Evolutionary conservation across 257 asterid genomes (phyloP), one percentile per base, ranked within the genome.

Genomic region (Pogostemon cablin): DNA sequence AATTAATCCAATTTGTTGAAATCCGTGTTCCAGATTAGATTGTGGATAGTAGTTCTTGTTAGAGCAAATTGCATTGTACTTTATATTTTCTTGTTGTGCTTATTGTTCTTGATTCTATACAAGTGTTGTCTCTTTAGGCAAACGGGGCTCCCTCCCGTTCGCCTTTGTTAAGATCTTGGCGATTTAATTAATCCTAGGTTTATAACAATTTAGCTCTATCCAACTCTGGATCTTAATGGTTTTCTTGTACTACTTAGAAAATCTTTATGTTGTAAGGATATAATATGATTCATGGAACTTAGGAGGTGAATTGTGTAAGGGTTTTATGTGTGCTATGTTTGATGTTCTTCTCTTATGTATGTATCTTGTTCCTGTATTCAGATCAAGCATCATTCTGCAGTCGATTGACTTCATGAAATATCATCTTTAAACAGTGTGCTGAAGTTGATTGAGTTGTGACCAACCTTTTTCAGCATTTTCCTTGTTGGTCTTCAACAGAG

Each of bases 391-490:
- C 55, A 50, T 44, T 37, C 17, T 65, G 10, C 52, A 38, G 58
- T 64, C 38, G 47, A 37, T 63, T 62, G 52, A 55, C 65, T 43
- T 57, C 3, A 40, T 52, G 53, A 58, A 46, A 35, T 17, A 60
- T 66, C 40, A 54, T 71, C 34, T 75, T 25, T 39, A 20, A 17
- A 15, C 74, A 67, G 75, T 7, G 59, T 35, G 72, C 73, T 42
- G 76, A 67, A 63, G 54, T 63, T 73, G 42, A 64, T 69, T 34
- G 38, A 43, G 57, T 40, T 60, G 46, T 32, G 48, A 25, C 67
- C 20, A 47, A 40, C 35, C 40, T 5, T 34, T 76, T 66, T 52
- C 78, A 60, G 63, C 74, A 72, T 58, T 46, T 71, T 65, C 74
- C 62, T 52, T 12, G 37, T 58, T 58, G 77, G 57, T 46, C 43